These are phyloP conservation scores for Brassica nigra DNA, from an alignment of 345 rosid species.

Conservation along the genomic window DNA sequence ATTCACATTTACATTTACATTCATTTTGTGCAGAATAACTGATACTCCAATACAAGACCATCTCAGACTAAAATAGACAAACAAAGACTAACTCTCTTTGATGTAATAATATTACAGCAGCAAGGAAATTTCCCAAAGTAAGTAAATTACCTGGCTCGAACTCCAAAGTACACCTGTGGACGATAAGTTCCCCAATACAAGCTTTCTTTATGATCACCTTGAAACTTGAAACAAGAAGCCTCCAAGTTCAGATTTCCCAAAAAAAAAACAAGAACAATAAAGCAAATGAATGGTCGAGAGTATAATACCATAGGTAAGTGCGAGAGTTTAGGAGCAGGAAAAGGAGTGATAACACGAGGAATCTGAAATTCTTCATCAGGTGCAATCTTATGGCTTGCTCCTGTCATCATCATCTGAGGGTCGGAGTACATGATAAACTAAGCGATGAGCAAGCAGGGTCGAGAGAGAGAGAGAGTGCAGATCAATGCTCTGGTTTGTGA, in stretches of 20 bases:
- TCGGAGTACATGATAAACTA: not conserved
- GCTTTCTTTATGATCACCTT: constrained; percentile 81
- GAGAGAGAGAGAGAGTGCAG: not conserved
- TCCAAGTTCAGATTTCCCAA: not conserved
- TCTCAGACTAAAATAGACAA: not conserved
- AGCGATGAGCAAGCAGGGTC: not conserved
- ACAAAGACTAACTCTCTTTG: not conserved
- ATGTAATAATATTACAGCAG: not conserved
- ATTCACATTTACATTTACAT: not conserved
- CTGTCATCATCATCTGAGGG: constrained; percentile 47
- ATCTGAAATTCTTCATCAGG: constrained; percentile 48
- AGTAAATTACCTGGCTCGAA: constrained; percentile 68
- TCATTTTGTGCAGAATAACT: not conserved
- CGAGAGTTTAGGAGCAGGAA: constrained; percentile 74
- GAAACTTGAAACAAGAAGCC: constrained; percentile 52
- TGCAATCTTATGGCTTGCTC: constrained; percentile 40
- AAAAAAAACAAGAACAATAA: not conserved
- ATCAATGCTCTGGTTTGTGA: not conserved
- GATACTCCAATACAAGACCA: not conserved
- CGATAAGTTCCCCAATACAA: constrained; percentile 94
- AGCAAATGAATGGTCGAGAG: not conserved
- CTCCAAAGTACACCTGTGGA: constrained; percentile 82
- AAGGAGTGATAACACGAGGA: constrained; percentile 80
- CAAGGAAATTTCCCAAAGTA: not conserved
- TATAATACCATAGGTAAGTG: constrained; percentile 64